Evolutionary conservation across 805 yeast species (phyloP).

Genomic region (Maudiozyma turicensis): DNA sequence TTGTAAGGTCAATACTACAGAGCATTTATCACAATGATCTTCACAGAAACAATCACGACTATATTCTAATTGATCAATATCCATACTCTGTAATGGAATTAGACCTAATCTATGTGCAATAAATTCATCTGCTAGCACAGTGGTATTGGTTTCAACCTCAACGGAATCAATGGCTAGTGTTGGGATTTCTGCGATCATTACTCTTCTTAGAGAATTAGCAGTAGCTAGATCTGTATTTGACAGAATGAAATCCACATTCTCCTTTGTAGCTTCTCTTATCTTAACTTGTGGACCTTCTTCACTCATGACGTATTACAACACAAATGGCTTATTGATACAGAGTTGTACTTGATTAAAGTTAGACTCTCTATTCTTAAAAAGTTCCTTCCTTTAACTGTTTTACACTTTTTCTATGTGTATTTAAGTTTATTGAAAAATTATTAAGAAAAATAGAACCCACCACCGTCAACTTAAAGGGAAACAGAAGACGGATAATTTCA

Average conservation of each 20-base stretch:
- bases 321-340: neutral
- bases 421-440: no score
- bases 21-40: constrained; percentile 91
- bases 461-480: no score
- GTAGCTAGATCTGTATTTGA: constrained; percentile 80
- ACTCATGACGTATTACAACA: constrained; percentile 13
- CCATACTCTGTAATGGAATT: constrained; percentile 77
- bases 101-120: constrained; percentile 89
- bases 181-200: constrained; percentile 93
- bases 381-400: no score
- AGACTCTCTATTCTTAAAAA: neutral
- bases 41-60: constrained; percentile 97
- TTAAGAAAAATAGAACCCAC: no score
- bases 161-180: constrained; percentile 94
- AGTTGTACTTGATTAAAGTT: neutral
- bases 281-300: constrained; percentile 62
- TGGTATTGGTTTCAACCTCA: constrained; percentile 84
- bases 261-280: constrained; percentile 75
- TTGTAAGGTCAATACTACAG: constrained; percentile 74
- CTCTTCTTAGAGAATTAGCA: constrained; percentile 86
- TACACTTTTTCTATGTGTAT: no score
- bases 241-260: constrained; percentile 82
- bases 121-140: constrained; percentile 95
- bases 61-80: constrained; percentile 75
- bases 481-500: no score